phyloP scores from a whole-genome alignment of 2,329 filamentous ascomycete genomes.

The Neofusicoccum cordaticola region DNA sequence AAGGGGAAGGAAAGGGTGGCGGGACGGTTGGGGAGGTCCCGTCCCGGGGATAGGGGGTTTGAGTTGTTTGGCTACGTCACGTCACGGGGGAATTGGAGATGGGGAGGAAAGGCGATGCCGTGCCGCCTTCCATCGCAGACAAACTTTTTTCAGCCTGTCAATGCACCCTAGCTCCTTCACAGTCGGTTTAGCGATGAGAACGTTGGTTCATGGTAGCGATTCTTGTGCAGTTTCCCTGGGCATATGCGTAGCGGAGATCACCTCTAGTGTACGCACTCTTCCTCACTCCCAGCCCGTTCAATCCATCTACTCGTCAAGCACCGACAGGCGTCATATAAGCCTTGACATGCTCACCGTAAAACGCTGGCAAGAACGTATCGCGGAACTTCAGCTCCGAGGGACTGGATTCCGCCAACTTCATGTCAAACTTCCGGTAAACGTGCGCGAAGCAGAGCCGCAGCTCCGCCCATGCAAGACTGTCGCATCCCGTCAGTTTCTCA shows the following conservation, averaged over 20 bases:
- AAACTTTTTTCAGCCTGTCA: too few relatives aligned
- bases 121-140: too few relatives aligned
- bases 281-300: neutral
- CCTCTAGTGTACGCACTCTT: neutral
- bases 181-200: too few relatives aligned
- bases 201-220: too few relatives aligned
- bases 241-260: neutral
- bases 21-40: too few relatives aligned
- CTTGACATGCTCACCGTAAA: slow-evolving; percentile 23
- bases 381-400: slow-evolving; percentile 23
- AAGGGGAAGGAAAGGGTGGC: too few relatives aligned
- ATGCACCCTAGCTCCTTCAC: too few relatives aligned
- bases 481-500: neutral
- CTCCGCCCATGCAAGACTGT: slow-evolving; percentile 21
- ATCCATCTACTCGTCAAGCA: neutral
- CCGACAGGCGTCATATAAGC: slow-evolving; percentile 20
- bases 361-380: slow-evolving; percentile 27
- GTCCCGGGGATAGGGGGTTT: too few relatives aligned
- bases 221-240: too few relatives aligned
- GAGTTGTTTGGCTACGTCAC: too few relatives aligned
- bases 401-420: slow-evolving; percentile 6
- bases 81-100: too few relatives aligned
- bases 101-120: too few relatives aligned
- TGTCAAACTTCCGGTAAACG: slow-evolving; percentile 15
- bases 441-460: slow-evolving; percentile 20